A percentile compares a stretch with the other conserved stretches of the same genome.
Conservation (phyloP, 2,329 filamentous ascomycete genomes). For the Lachnellula suecica region DNA sequence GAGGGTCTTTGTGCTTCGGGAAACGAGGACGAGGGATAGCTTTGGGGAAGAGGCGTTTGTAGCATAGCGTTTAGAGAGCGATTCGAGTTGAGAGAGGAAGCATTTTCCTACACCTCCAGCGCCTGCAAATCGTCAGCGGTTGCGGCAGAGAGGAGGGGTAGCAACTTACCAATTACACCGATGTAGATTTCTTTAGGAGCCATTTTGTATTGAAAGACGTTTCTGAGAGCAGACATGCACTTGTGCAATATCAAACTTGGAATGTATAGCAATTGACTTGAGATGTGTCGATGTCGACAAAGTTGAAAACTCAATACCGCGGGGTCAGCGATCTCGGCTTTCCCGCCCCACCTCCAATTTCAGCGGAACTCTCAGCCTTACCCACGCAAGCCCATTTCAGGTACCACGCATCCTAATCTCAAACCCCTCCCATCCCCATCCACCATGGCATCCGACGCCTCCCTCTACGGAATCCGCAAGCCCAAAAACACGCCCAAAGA, state of each 20-base stretch:
- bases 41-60: conserved; percentile 43
- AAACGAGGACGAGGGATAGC: conserved; percentile 79
- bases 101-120: conserved; percentile 90
- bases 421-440: background rate
- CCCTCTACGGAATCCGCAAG: conserved; percentile 75
- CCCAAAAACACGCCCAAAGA: conserved; percentile 67
- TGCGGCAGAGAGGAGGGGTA: conserved; percentile 10
- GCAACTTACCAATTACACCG: conserved; percentile 42
- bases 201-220: conserved; percentile 17
- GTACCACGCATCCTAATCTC: background rate
- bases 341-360: background rate
- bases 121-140: conserved; percentile 50
- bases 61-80: conserved; percentile 64
- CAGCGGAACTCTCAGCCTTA: background rate
- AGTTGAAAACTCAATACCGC: background rate
- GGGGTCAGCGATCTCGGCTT: background rate
- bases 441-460: conserved; percentile 49
- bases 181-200: conserved; percentile 39
- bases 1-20: conserved; percentile 80
- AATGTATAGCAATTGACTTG: background rate
- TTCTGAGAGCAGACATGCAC: background rate
- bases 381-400: background rate
- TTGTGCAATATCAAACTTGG: background rate
- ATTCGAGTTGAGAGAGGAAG: conserved; percentile 80
- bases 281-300: background rate